Base-by-base conservation (phyloP, 306 rosid genomes). In the Cicer chorassanicum region DNA sequence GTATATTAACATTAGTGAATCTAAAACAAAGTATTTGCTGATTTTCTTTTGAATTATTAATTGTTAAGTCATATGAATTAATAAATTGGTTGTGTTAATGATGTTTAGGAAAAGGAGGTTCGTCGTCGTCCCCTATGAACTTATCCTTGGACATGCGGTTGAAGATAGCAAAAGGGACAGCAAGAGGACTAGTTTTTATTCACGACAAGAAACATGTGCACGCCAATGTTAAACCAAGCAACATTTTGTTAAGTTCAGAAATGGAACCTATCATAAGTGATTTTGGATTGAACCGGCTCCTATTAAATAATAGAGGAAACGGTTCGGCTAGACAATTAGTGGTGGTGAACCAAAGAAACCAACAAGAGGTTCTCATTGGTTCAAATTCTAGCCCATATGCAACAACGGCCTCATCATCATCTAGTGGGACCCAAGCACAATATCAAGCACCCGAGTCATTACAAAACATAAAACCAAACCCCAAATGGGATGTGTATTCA, bases 191-290 rank as follows among this genome's bases (percentile, higher is more conserved):
- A 12, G 87, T 84, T 4, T 92, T 84, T 85, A 81, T 94, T 78
- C 98, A 94, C 24, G 98, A 87, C 56, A 94, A 88, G 91, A 91
- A 92, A 50, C 90, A 90, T 40, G 92, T 94, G 54, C 98, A 94
- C 71, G 97, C 89, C 75, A 86, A 82, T 67, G 69, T 91, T 18
- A 94, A 87, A 81, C 95, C 98, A 0, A 85, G 86, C 81, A 94
- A 91, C 83, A 87, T 94, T 14, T 84, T 92, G 56, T 65, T 94
- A 5, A 85, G 43, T 82, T 66, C 93, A 0, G 88, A 88, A 5
- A 91, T 87, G 88, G 96, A 90, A 71, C 88, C 97, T 2, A 38
- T 86, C 34, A 88, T 94, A 48, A 78, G 87, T 34, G 99, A 94
- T 70, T 80, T 94, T 14, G 97, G 97, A 48, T 77, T 88, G 5